Conservation (phyloP, 2,329 filamentous ascomycete genomes). For the Samsoniella hepiali region DNA sequence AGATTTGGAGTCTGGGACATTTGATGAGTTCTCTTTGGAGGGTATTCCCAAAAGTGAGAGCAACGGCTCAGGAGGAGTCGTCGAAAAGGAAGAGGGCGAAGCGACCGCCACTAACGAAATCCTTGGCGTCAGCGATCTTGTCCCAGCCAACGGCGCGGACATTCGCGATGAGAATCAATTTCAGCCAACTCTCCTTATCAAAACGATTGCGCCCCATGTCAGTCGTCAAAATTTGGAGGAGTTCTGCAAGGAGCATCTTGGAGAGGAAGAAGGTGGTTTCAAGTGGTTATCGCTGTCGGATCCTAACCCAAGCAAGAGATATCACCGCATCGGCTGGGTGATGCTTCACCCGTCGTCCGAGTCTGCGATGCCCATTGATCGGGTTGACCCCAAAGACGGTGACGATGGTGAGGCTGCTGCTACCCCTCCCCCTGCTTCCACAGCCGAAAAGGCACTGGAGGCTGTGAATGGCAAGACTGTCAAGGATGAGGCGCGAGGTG, state of each 20-base stretch:
- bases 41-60: slow-evolving; percentile 91
- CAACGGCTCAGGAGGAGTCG: slow-evolving; percentile 77
- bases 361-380: slow-evolving; percentile 60
- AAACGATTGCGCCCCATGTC: slow-evolving; percentile 95
- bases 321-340: slow-evolving; percentile 97
- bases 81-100: slow-evolving; percentile 95
- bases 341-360: slow-evolving; percentile 83
- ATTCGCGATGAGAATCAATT: slow-evolving; percentile 83
- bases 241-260: slow-evolving; percentile 91
- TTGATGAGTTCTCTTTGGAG: slow-evolving; percentile 93
- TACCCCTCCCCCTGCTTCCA: slow-evolving; percentile 50
- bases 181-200: slow-evolving; percentile 92
- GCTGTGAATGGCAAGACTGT: slow-evolving; percentile 98
- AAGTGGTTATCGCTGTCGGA: slow-evolving; percentile 96
- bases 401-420: slow-evolving; percentile 57
- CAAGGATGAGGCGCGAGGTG: slow-evolving; percentile 86
- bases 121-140: slow-evolving; percentile 83
- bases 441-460: slow-evolving; percentile 82
- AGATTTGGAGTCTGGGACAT: slow-evolving; percentile 78
- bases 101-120: slow-evolving; percentile 89
- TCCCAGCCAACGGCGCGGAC: slow-evolving; percentile 79
- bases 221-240: slow-evolving; percentile 89
- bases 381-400: slow-evolving; percentile 70
- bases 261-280: slow-evolving; percentile 86
- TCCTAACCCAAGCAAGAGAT: slow-evolving; percentile 94